Evolutionary conservation across 2,329 filamentous ascomycete species (phyloP).

Genomic region (Colletotrichum abscissum): DNA sequence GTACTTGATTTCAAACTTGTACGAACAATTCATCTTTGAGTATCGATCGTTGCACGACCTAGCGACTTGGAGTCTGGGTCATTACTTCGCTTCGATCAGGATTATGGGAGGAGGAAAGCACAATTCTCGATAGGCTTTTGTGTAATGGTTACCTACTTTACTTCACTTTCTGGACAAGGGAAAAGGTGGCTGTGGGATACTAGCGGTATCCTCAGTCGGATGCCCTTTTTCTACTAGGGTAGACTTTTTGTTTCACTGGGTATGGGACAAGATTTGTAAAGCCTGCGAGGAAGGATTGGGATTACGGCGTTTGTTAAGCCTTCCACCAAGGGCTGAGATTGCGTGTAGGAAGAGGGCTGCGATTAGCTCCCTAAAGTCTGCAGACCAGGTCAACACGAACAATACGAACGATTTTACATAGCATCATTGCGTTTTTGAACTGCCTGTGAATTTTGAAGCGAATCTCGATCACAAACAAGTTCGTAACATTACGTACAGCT

Average conservation of each 20-base stretch:
- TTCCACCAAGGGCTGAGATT: slow-evolving; percentile 16
- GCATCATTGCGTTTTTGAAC: not conserved
- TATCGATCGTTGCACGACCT: slow-evolving; percentile 19
- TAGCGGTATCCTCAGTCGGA: not conserved
- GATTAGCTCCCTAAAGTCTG: slow-evolving; percentile 1
- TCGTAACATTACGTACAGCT: not conserved
- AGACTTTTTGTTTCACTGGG: slow-evolving; percentile 10
- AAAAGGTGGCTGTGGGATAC: slow-evolving; percentile 1
- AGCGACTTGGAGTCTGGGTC: not conserved
- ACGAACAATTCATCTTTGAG: slow-evolving; percentile 9
- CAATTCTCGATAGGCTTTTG: slow-evolving; percentile 34
- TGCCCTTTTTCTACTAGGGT: slow-evolving; percentile 8
- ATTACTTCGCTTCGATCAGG: slow-evolving; percentile 9
- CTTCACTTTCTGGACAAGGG: slow-evolving; percentile 22
- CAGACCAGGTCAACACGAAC: slow-evolving; percentile 17
- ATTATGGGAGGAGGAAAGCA: slow-evolving; percentile 11
- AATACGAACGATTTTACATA: slow-evolving; percentile 2
- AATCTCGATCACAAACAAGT: too few relatives aligned
- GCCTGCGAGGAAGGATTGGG: not conserved
- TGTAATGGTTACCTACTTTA: slow-evolving; percentile 30
- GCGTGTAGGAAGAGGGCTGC: slow-evolving; percentile 7
- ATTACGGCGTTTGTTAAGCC: slow-evolving; percentile 19
- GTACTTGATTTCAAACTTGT: slow-evolving; percentile 42
- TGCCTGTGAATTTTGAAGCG: not conserved
- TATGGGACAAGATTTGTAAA: not conserved